Conservation (phyloP, 345 rosid genomes). For the Pistacia integerrima region DNA sequence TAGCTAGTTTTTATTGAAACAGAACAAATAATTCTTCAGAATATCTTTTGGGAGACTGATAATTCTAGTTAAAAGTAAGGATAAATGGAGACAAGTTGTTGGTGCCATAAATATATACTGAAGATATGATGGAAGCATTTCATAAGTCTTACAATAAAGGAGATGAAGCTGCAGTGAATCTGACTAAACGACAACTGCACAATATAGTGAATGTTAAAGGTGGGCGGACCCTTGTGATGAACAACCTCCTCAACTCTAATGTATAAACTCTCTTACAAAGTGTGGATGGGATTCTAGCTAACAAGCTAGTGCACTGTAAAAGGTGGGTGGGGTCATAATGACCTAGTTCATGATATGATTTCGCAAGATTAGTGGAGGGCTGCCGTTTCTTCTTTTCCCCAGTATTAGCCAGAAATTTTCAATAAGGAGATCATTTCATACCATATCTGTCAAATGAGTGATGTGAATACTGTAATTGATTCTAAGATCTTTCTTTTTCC, state of each 20-base stretch:
- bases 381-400: not conserved
- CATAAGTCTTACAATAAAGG: not conserved
- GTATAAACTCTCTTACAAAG: not conserved
- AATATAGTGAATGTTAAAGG: not conserved
- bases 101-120: not conserved
- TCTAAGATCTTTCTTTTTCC: not conserved
- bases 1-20: conserved; percentile 4
- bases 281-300: conserved; percentile 22
- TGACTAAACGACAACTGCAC: not conserved
- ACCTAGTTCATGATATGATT: conserved; percentile 14
- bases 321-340: conserved; percentile 9
- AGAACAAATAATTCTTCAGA: not conserved
- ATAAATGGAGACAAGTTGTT: not conserved
- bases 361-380: conserved; percentile 18
- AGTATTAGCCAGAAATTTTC: not conserved
- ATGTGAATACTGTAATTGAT: not conserved
- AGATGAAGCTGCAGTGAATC: not conserved
- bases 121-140: not conserved
- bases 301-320: conserved; percentile 7
- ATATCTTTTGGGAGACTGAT: not conserved
- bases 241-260: not conserved
- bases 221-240: not conserved
- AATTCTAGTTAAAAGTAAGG: not conserved
- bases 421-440: not conserved
- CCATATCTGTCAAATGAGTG: not conserved